Evolutionary conservation across 2,329 filamentous ascomycete genomes (phyloP).

Genomic region (Neodidymelliopsis sp.): DNA sequence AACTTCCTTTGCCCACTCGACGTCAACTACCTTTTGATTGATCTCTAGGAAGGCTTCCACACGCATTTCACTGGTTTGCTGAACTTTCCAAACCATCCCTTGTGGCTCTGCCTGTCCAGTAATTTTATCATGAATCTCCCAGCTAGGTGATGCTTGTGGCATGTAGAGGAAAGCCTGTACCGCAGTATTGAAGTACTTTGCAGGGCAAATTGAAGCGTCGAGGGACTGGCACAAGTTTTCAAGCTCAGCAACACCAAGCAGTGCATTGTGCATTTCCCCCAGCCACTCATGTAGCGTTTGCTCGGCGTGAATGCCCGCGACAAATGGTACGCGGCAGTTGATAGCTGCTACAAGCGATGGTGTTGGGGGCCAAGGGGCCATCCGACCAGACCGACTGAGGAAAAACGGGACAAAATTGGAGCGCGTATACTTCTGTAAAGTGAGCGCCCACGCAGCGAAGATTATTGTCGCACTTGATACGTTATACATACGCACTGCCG

Average conservation of each 20-base stretch:
- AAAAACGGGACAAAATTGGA: neutral
- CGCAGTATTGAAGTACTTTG: neutral
- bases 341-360: neutral
- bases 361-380: neutral
- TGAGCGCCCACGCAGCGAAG: neutral
- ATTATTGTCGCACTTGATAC: neutral
- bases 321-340: neutral
- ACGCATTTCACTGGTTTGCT: neutral
- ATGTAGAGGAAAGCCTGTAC: neutral
- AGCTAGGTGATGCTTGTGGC: neutral
- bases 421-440: neutral
- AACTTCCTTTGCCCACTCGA: neutral
- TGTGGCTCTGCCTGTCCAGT: neutral
- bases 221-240: neutral
- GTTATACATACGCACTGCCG: neutral
- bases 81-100: neutral
- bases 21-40: neutral
- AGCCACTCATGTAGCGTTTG: neutral
- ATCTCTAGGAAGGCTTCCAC: conserved; percentile 9
- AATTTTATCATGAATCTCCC: neutral
- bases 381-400: neutral
- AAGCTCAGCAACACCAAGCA: neutral
- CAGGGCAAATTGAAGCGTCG: neutral
- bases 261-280: neutral
- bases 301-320: neutral